Conservation (phyloP, 331 rosid genomes). For the Malus hybrid region DNA sequence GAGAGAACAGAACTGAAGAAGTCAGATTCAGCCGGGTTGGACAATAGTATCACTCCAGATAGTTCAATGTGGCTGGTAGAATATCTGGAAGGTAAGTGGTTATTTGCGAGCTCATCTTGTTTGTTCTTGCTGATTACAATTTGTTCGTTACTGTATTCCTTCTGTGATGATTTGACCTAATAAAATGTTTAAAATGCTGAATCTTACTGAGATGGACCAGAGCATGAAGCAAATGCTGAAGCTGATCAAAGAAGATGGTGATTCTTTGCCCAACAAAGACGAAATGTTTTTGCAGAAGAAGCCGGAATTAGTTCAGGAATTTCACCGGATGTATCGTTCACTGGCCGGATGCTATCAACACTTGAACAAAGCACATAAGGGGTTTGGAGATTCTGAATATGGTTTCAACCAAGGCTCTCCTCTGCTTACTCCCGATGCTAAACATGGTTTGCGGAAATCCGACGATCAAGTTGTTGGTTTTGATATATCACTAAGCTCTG, state of each 20-base stretch:
- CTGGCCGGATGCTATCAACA: slow-evolving; percentile 21
- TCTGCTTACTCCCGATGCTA: slow-evolving; percentile 38
- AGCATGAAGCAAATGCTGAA: slow-evolving; percentile 29
- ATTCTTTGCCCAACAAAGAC: background rate
- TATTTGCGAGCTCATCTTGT: background rate
- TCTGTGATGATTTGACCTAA: background rate
- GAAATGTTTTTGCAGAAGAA: background rate
- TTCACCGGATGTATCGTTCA: slow-evolving; percentile 24
- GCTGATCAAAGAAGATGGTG: slow-evolving; percentile 28
- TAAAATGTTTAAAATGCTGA: background rate
- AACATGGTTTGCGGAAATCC: slow-evolving; percentile 24
- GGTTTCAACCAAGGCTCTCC: slow-evolving; percentile 24
- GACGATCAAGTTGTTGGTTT: slow-evolving; percentile 9
- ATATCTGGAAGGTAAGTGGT: slow-evolving; percentile 28
- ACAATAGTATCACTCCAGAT: background rate
- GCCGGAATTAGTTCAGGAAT: slow-evolving; percentile 21
- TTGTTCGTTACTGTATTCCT: background rate
- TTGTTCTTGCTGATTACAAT: background rate
- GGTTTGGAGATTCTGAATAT: slow-evolving; percentile 23
- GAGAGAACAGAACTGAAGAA: slow-evolving; percentile 20
- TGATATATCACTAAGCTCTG: no score
- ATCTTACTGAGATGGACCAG: slow-evolving; percentile 27
- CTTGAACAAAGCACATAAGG: slow-evolving; percentile 16
- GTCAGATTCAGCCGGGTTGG: background rate
- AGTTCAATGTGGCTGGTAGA: slow-evolving; percentile 20